A percentile compares a stretch with the other conserved stretches of the same genome.
Evolutionary conservation across 208 protist genomes (phyloP).

Genomic region (Entamoeba invadens): DNA sequence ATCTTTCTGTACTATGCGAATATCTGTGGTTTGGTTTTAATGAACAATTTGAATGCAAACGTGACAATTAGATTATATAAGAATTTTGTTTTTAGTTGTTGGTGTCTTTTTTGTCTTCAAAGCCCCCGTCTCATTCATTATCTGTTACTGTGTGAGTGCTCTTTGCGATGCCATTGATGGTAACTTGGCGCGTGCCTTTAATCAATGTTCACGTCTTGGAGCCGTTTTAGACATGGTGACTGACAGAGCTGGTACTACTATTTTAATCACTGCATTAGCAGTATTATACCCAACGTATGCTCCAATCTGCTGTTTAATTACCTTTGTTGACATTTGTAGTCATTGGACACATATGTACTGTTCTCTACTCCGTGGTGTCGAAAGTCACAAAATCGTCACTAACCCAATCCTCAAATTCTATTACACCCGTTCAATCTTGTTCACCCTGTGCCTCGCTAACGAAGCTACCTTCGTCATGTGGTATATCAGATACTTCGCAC

Average conservation of each 20-base stretch:
- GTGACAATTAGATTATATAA: neutral
- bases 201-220: constrained; percentile 11
- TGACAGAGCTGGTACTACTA: constrained; percentile 3
- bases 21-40: neutral
- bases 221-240: constrained; percentile 22
- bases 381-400: constrained; percentile 7
- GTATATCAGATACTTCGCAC: neutral
- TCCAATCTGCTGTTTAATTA: neutral
- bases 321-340: constrained; percentile 5
- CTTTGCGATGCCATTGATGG: constrained; percentile 18
- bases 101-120: neutral
- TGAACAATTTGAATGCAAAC: neutral
- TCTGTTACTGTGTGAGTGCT: neutral
- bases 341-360: constrained; percentile 20
- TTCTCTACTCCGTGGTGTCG: neutral
- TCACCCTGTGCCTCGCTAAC: neutral
- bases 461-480: neutral
- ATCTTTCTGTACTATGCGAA: neutral
- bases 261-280: neutral
- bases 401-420: neutral
- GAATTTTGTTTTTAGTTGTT: neutral
- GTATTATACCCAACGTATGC: neutral
- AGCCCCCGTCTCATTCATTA: neutral
- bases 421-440: neutral
- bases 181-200: constrained; percentile 3